phyloP scores from a whole-genome alignment of 371 early-diverging fungal species.

The Mucor velutinosus region DNA sequence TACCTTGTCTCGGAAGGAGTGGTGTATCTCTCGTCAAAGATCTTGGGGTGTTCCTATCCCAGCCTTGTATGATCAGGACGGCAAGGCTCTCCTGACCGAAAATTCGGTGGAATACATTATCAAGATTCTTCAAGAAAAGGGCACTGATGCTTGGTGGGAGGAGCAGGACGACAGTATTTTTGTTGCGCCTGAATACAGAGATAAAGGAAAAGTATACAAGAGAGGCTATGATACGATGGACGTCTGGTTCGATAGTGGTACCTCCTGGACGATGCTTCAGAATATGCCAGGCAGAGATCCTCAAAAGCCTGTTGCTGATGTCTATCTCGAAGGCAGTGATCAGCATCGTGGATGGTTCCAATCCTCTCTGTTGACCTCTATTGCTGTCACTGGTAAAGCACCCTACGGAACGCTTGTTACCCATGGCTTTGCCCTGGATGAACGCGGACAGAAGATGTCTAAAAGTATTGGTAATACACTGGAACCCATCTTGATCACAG shows the following conservation, averaged over 20 bases:
- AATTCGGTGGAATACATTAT: conserved; percentile 72
- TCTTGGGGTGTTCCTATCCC: conserved; percentile 86
- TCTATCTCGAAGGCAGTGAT: conserved; percentile 94
- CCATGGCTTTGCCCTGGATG: conserved; percentile 94
- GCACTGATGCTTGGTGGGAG: conserved; percentile 83
- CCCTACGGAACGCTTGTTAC: conserved; percentile 88
- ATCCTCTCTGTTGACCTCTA: conserved; percentile 87
- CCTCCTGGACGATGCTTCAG: conserved; percentile 74
- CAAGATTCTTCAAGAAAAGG: conserved; percentile 58
- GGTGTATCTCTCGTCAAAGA: conserved; percentile 94
- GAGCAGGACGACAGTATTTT: conserved; percentile 69
- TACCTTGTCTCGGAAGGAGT: conserved; percentile 73
- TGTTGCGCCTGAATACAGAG: conserved; percentile 69
- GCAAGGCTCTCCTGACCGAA: conserved; percentile 69
- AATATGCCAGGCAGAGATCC: conserved; percentile 25
- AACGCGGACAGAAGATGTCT: conserved; percentile 91
- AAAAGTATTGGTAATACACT: conserved; percentile 94
- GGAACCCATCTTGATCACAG: conserved; percentile 70
- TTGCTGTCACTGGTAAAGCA: conserved; percentile 75
- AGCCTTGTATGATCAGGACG: conserved; percentile 71
- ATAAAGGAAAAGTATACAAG: conserved; percentile 53
- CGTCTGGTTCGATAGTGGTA: conserved; percentile 95
- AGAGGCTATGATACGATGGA: conserved; percentile 90
- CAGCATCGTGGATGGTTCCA: conserved; percentile 99
- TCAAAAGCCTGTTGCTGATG: conserved; percentile 69